Evolutionary conservation across 305 asterid genomes (phyloP), one percentile per base, ranked within the genome.

Genomic region (Ruellia speciosa): DNA sequence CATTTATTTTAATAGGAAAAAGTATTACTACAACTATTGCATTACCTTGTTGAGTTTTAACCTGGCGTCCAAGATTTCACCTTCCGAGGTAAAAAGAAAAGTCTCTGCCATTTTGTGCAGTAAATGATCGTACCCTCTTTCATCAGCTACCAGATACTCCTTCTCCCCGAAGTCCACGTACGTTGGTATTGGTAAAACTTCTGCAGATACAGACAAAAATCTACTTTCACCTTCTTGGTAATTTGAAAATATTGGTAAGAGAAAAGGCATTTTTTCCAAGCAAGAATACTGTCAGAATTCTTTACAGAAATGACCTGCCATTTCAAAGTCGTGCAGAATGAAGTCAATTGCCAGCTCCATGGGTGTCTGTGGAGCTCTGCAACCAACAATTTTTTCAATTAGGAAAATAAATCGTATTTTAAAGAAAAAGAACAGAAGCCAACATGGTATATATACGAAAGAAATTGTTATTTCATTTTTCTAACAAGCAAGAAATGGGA

Each of bases 281-380:
- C 9, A 11, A 11, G 45, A 15, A 37, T 16, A 63, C 7, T 37
- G 0, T 7, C 37, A 24, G 11, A 12, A 37, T 28, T 5, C 52
- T 43, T 43, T 41, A 54, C 24, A 24, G 16, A 24, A 58, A 63
- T 73, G 48, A 86, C 97, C 97, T 75, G 97, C 95, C 97, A 89
- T 86, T 75, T 89, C 97, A 78, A 89, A 89, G 75, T 89, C 95
- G 52, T 89, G 95, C 47, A 89, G 89, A 62, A 89, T 84, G 68
- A 89, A 89, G 82, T 89, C 97, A 66, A 89, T 89, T 18, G 97
- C 97, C 72, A 86, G 81, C 76, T 89, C 97, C 20, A 89, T 79
- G n/a, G 97, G 97, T 54, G 86, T 86, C 72, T 79, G 79, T 37
- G 94, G 92, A 46, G 63, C 69, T 39, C 94, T 86, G 81, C 54